Percentiles rank a stretch among this genome's conserved stretches.
Conservation (phyloP, 768 basidiomycete species). For the Cyathus striatus region DNA sequence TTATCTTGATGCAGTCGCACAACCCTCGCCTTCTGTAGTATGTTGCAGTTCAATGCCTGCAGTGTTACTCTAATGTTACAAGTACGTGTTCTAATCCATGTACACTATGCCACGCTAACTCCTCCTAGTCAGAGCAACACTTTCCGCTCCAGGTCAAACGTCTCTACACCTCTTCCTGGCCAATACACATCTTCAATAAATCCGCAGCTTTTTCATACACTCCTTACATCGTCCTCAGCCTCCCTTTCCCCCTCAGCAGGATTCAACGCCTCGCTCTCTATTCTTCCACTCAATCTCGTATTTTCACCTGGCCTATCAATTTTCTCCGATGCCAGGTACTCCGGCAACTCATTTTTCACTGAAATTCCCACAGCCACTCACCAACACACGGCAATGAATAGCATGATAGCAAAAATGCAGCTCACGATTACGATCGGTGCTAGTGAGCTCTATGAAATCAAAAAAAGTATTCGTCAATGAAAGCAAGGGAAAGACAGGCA, state of each 20-base stretch:
- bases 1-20: conserved; percentile 37
- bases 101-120: conserved; percentile 6
- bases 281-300: conserved; percentile 64
- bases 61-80: conserved; percentile 73
- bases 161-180: conserved; percentile 68
- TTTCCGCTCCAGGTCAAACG: conserved; percentile 49
- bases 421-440: too few species aligned
- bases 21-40: conserved; percentile 58
- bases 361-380: conserved; percentile 47
- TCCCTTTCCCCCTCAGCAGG: conserved; percentile 55
- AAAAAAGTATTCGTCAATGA: too few species aligned
- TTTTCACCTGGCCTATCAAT: conserved; percentile 63
- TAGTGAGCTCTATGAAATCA: too few species aligned
- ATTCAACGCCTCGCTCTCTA: conserved; percentile 51
- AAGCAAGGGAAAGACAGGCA: too few species aligned
- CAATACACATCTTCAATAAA: conserved; percentile 69
- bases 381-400: too few species aligned
- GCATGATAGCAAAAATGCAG: too few species aligned
- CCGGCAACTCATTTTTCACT: conserved; percentile 59
- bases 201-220: conserved; percentile 65
- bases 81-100: conserved; percentile 27
- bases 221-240: conserved; percentile 62
- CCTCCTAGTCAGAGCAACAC: conserved; percentile 58
- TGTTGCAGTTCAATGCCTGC: conserved; percentile 87
- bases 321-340: conserved; percentile 58